Evolutionary conservation across 108 stramenopile species (phyloP).

Genomic region (Craspedostauros australis): DNA sequence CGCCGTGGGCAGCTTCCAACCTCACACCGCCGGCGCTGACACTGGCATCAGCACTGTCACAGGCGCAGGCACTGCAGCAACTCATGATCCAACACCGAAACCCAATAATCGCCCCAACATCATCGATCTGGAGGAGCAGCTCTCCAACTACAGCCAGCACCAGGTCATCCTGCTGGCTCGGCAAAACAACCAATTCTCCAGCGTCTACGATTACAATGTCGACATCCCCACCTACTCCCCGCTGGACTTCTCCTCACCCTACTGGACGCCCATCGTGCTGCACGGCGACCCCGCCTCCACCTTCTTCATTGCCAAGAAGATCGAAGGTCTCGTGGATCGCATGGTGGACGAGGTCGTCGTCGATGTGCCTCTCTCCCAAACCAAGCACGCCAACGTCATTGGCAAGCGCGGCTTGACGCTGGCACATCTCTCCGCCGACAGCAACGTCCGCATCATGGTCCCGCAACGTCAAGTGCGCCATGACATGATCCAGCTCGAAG

Average conservation of each 20-base stretch:
- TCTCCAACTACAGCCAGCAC: too few relatives aligned
- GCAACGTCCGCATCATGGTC: slow-evolving; percentile 64
- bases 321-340: slow-evolving; percentile 13
- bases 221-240: slow-evolving; percentile 21
- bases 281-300: slow-evolving; percentile 52
- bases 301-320: slow-evolving; percentile 30
- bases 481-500: slow-evolving; percentile 51
- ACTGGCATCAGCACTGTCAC: too few relatives aligned
- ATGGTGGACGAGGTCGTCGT: too few relatives aligned
- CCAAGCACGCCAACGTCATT: slow-evolving; percentile 56
- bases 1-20: too few relatives aligned
- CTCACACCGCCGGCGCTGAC: too few relatives aligned
- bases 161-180: too few relatives aligned
- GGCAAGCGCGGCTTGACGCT: slow-evolving; percentile 52
- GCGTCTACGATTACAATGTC: background rate
- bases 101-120: too few relatives aligned
- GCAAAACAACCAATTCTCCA: background rate
- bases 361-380: slow-evolving; percentile 52
- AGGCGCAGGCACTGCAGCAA: too few relatives aligned
- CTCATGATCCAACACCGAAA: too few relatives aligned
- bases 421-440: slow-evolving; percentile 41
- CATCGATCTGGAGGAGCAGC: too few relatives aligned
- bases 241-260: slow-evolving; percentile 35
- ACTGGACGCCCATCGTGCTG: slow-evolving; percentile 70
- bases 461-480: slow-evolving; percentile 45